Conservation (phyloP, 2,329 filamentous ascomycete species). For the Xylaria multiplex region DNA sequence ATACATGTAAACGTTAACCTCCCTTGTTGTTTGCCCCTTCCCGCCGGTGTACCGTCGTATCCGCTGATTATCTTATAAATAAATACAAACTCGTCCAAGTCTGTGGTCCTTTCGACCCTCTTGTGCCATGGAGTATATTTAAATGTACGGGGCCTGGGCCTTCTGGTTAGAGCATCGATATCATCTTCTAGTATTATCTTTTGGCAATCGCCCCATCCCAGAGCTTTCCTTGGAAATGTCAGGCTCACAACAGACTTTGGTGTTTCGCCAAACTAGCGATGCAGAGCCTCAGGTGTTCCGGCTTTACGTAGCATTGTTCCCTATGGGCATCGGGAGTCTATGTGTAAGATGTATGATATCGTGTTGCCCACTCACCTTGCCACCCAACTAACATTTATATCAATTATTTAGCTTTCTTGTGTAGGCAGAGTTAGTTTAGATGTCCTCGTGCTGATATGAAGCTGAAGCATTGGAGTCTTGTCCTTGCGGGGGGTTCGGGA, state of each 20-base stretch:
- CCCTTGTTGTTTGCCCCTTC: background rate
- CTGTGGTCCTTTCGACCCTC: too few relatives aligned
- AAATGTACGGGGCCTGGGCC: background rate
- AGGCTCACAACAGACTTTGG: background rate
- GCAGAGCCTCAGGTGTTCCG: background rate
- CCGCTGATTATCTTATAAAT: background rate
- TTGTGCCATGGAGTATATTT: background rate
- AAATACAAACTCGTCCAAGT: background rate
- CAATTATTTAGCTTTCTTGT: background rate
- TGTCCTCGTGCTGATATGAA: background rate
- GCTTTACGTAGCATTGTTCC: slow-evolving; percentile 19
- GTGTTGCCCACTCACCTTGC: too few relatives aligned
- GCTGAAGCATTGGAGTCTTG: slow-evolving; percentile 18
- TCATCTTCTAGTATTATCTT: background rate
- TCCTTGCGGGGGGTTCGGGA: background rate
- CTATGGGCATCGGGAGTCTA: slow-evolving; percentile 5
- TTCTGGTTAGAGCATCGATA: background rate
- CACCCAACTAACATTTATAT: background rate
- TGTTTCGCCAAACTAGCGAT: background rate
- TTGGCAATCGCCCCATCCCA: background rate
- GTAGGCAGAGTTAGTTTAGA: background rate
- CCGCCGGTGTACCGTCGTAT: background rate
- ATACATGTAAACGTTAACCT: too few relatives aligned
- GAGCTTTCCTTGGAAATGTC: background rate
- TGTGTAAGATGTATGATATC: slow-evolving; percentile 4